Conservation (phyloP, 768 basidiomycete species). For the Suillus variegatus region DNA sequence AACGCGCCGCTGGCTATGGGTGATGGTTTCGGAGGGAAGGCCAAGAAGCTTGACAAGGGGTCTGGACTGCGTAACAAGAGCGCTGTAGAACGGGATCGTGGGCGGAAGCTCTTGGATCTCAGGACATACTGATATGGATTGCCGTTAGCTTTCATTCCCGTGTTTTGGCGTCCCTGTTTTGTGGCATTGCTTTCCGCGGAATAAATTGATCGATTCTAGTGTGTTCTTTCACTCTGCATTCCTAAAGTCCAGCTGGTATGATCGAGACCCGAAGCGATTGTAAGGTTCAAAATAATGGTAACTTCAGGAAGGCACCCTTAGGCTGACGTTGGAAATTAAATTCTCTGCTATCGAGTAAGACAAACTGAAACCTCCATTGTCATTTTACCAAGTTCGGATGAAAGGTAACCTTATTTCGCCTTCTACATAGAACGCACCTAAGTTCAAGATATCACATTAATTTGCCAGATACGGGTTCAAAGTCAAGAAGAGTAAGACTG, state of each 20-base stretch:
- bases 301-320: background rate
- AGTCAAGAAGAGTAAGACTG: background rate
- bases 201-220: slow-evolving; percentile 14
- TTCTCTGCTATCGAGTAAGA: background rate
- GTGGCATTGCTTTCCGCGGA: slow-evolving; percentile 3
- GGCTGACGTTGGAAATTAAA: background rate
- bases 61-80: slow-evolving; percentile 65
- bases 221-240: background rate
- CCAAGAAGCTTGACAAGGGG: slow-evolving; percentile 72
- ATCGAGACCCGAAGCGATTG: background rate
- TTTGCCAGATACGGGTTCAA: background rate
- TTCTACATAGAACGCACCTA: background rate
- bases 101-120: slow-evolving; percentile 72
- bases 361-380: slow-evolving; percentile 2
- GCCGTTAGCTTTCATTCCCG: slow-evolving; percentile 1
- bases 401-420: background rate
- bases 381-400: background rate
- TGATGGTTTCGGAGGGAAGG: slow-evolving; percentile 74
- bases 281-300: background rate
- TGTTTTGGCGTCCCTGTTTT: background rate
- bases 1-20: slow-evolving; percentile 82
- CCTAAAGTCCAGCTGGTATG: background rate
- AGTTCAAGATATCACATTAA: background rate
- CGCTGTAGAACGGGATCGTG: slow-evolving; percentile 81
- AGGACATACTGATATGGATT: slow-evolving; percentile 43